Percentiles rank a stretch among this genome's conserved stretches.
These are phyloP conservation scores for Luffa acutangula DNA, from an alignment of 306 rosid species.

Conservation along the genomic window DNA sequence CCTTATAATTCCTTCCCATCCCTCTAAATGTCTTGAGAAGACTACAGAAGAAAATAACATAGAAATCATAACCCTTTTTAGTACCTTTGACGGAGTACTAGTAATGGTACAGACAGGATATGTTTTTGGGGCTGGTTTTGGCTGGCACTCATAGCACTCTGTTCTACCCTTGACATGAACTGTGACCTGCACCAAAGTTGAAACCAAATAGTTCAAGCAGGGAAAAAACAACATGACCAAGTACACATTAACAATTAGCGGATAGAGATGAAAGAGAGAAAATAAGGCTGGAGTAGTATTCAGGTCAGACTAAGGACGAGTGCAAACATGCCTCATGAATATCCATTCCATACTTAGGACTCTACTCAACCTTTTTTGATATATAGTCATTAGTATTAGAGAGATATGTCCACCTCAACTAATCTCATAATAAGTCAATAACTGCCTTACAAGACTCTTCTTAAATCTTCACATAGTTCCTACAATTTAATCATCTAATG, in stretches of 20 bases:
- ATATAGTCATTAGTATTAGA: not conserved
- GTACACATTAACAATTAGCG: not conserved
- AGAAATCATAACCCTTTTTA: not conserved
- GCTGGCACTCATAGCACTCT: constrained; percentile 97
- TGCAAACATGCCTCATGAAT: not conserved
- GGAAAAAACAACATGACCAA: constrained; percentile 11
- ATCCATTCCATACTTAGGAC: not conserved
- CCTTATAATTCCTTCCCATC: no score
- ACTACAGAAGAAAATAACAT: not conserved
- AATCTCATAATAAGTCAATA: not conserved
- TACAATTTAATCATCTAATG: not conserved
- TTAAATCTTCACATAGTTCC: not conserved
- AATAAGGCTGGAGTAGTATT: not conserved
- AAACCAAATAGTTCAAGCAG: not conserved
- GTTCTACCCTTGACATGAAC: constrained; percentile 95
- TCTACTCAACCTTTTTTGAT: not conserved
- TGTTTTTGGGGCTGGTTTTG: constrained; percentile 95
- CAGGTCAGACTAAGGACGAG: not conserved
- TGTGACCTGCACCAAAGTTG: constrained; percentile 59
- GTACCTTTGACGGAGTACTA: constrained; percentile 97
- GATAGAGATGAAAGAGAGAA: not conserved
- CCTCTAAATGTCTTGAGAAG: not conserved
- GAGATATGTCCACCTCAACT: not conserved
- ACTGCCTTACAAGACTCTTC: not conserved
- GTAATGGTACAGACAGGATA: constrained; percentile 98